These are phyloP conservation scores for Podospora bellae-mahoneyi DNA, from an alignment of 495 filamentous ascomycete genomes.

Conservation along the genomic window DNA sequence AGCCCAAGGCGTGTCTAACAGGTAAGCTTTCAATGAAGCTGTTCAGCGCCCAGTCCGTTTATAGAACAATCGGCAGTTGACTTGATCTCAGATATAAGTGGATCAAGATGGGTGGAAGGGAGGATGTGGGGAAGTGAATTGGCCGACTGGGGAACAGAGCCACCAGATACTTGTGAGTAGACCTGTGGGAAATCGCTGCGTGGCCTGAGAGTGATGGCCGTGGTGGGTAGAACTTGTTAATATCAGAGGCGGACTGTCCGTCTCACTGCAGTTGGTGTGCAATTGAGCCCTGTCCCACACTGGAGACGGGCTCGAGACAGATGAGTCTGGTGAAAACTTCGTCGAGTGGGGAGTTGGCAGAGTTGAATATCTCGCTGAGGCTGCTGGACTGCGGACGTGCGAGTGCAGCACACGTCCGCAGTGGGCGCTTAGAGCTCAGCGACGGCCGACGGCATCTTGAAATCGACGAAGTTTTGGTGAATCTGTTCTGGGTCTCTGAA, in stretches of 20 bases:
- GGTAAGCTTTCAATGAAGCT: background rate
- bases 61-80: background rate
- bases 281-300: constrained; percentile 19
- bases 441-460: constrained; percentile 77
- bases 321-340: constrained; percentile 57
- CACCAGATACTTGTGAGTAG: background rate
- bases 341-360: constrained; percentile 61
- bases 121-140: background rate
- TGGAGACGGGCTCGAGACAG: constrained; percentile 37
- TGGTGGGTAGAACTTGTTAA: constrained; percentile 22
- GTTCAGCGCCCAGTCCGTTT: constrained; percentile 8
- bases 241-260: constrained; percentile 36
- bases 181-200: background rate
- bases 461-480: constrained; percentile 69
- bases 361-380: constrained; percentile 72
- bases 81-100: background rate
- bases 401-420: constrained; percentile 59
- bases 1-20: background rate
- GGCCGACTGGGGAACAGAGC: background rate
- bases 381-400: constrained; percentile 71
- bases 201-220: background rate
- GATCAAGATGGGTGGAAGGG: background rate
- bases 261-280: constrained; percentile 17
- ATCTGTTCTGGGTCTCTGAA: constrained; percentile 39
- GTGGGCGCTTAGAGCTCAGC: constrained; percentile 92